Conservation (phyloP, 441 rosid species). For the Gossypium trilobum region DNA sequence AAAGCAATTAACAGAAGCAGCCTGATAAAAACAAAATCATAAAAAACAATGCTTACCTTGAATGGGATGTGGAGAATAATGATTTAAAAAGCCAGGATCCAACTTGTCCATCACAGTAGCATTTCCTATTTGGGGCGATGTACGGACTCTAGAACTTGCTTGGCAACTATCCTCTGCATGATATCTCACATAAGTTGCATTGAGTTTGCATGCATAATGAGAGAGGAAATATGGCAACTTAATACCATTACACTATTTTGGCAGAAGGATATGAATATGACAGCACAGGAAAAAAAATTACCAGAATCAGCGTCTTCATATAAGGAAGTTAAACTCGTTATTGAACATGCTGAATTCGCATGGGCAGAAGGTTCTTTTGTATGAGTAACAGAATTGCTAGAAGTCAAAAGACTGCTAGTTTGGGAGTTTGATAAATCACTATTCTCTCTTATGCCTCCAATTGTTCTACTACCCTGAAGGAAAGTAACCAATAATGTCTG, state of each 20-base stretch:
- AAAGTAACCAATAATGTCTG: background rate
- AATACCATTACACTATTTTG: background rate
- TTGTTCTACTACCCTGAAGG: conserved; percentile 60
- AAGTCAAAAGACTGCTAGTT: conserved; percentile 38
- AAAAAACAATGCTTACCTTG: conserved; percentile 23
- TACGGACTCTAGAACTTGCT: conserved; percentile 33
- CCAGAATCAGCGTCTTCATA: conserved; percentile 72
- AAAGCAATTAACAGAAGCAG: background rate
- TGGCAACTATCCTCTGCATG: conserved; percentile 52
- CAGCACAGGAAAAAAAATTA: conserved; percentile 21
- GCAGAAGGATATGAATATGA: conserved; percentile 10
- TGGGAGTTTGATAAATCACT: conserved; percentile 28
- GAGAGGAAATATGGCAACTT: background rate
- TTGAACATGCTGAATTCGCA: conserved; percentile 70
- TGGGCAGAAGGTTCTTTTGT: conserved; percentile 40
- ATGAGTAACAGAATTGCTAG: conserved; percentile 31
- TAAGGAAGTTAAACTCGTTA: conserved; percentile 61
- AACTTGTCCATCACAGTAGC: conserved; percentile 23
- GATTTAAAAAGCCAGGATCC: conserved; percentile 25
- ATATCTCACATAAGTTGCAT: conserved; percentile 22
- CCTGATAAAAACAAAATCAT: background rate
- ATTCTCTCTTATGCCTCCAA: conserved; percentile 40
- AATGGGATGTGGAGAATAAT: conserved; percentile 25
- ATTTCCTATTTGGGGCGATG: conserved; percentile 33
- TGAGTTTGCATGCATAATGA: background rate